These are phyloP conservation scores for Arctium minus DNA, from an alignment of 129 eudicot species.

Conservation along the genomic window DNA sequence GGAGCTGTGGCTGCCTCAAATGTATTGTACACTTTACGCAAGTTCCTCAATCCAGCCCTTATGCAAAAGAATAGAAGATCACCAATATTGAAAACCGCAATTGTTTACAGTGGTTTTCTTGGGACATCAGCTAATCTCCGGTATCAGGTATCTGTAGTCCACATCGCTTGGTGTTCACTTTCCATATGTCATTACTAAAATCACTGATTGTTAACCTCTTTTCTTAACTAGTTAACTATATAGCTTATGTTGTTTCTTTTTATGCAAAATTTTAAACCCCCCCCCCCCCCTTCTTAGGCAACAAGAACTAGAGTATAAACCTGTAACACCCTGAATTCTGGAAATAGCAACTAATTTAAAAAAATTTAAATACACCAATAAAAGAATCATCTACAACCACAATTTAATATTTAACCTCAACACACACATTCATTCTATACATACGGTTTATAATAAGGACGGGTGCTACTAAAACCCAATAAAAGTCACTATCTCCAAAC, in stretches of 20 bases:
- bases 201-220: background rate
- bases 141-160: slow-evolving; percentile 63
- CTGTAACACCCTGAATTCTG: too few species aligned
- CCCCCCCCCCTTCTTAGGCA: too few species aligned
- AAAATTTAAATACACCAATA: too few species aligned
- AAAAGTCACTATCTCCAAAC: too few species aligned
- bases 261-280: too few species aligned
- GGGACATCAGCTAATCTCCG: slow-evolving; percentile 99
- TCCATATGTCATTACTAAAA: background rate
- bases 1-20: slow-evolving; percentile 96
- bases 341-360: too few species aligned
- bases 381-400: too few species aligned
- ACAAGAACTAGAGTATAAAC: too few species aligned
- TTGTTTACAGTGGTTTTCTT: slow-evolving; percentile 69
- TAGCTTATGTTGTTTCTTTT: background rate
- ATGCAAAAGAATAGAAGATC: slow-evolving; percentile 62
- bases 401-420: too few species aligned
- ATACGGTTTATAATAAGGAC: too few species aligned
- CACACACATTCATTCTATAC: too few species aligned
- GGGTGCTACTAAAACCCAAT: too few species aligned
- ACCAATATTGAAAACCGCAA: slow-evolving; percentile 90
- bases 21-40: slow-evolving; percentile 47
- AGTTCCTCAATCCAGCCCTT: slow-evolving; percentile 57
- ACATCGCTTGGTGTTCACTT: background rate
- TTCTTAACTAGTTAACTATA: background rate